Evolutionary conservation across 176 grass and related monocot species (phyloP).

Genomic region (Paspalum vaginatum): DNA sequence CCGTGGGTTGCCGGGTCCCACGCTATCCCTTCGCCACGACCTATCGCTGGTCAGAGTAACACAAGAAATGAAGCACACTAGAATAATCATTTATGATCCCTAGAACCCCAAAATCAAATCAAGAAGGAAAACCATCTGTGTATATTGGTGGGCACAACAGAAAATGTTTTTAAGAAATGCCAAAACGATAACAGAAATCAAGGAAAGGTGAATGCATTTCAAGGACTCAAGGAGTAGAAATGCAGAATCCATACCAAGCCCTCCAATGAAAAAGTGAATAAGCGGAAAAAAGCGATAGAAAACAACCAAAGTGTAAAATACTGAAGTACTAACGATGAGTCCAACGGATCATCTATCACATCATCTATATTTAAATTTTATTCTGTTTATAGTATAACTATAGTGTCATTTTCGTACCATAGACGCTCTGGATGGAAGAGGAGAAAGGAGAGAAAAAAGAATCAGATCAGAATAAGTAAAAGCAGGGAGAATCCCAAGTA

Average conservation of each 20-base stretch:
- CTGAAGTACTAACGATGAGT: not conserved
- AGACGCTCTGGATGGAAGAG: too few relatives aligned
- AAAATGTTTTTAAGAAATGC: not conserved
- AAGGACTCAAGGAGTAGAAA: not conserved
- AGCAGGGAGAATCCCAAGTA: slow-evolving; percentile 32
- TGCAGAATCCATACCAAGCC: not conserved
- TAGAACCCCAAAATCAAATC: too few relatives aligned
- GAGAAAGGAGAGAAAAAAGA: slow-evolving; percentile 7
- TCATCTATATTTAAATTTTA: too few relatives aligned
- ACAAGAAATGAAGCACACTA: not conserved
- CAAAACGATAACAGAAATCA: not conserved
- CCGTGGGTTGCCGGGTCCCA: too few relatives aligned
- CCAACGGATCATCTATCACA: too few relatives aligned
- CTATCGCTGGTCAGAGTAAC: too few relatives aligned
- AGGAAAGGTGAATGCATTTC: not conserved
- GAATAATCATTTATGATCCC: not conserved
- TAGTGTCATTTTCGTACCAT: too few relatives aligned
- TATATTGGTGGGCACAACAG: not conserved
- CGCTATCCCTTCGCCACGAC: too few relatives aligned
- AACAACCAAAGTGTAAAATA: not conserved
- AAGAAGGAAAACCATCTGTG: not conserved
- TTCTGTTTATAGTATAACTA: too few relatives aligned
- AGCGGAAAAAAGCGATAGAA: not conserved
- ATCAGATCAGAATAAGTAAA: slow-evolving; percentile 11
- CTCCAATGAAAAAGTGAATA: not conserved